A percentile compares a stretch with the other conserved stretches of the same genome.
phyloP scores from a whole-genome alignment of 345 rosid genomes.

The rapeseed (Brassica napus) region Da-Ae NC_063448.1:1550501-1551000 shows the following conservation, averaged over 20 bases:
- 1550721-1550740: neutral
- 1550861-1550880: neutral
- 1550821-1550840: constrained; percentile 25
- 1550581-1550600: neutral
- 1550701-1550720: constrained; percentile 18
- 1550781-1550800: constrained; percentile 20
- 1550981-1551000: neutral
- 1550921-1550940: neutral
- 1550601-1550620: neutral
- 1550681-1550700: constrained; percentile 7
- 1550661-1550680: constrained; percentile 22
- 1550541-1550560: neutral
- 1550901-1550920: neutral
- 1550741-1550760: constrained; percentile 11
- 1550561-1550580: neutral
- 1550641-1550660: neutral
- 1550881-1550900: neutral
- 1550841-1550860: constrained; percentile 12
- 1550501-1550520: neutral
- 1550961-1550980: neutral
- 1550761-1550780: constrained; percentile 12
- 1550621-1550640: too few species aligned
- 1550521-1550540: neutral
- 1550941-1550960: neutral
- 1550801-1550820: constrained; percentile 10